Percentiles rank a stretch among this genome's conserved stretches.
These are phyloP conservation scores for Raffaelea albimanens DNA, from an alignment of 2,329 filamentous ascomycete genomes.

Conservation along the genomic window DNA sequence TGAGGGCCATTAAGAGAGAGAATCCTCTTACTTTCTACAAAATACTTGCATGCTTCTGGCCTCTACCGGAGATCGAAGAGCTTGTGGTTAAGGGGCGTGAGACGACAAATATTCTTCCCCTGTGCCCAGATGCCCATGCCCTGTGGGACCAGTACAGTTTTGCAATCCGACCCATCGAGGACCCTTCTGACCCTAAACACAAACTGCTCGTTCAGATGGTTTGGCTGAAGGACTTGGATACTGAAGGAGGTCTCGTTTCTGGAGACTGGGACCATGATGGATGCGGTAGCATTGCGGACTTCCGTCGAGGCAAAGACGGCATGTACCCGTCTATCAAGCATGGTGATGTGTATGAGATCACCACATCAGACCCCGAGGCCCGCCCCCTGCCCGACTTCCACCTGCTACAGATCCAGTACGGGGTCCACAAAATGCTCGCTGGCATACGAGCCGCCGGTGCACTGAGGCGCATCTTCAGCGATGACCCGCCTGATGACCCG, in stretches of 20 bases:
- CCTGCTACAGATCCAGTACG: background rate
- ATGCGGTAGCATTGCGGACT: background rate
- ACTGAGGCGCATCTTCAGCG: background rate
- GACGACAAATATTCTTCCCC: background rate
- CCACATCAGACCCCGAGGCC: background rate
- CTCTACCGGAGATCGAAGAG: background rate
- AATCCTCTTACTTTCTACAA: background rate
- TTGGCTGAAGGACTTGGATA: background rate
- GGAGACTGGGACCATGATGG: background rate
- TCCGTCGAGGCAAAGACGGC: background rate
- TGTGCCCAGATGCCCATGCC: background rate
- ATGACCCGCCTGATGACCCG: background rate
- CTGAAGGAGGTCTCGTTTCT: background rate
- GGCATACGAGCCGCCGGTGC: background rate
- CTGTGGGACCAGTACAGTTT: conserved; percentile 1
- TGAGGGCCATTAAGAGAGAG: background rate
- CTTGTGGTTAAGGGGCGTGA: background rate
- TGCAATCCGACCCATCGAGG: conserved; percentile 1
- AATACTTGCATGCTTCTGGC: conserved; percentile 1
- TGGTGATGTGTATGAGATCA: background rate
- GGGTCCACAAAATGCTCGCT: background rate
- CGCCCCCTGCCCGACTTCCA: background rate
- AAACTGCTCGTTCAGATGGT: background rate
- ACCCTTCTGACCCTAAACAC: background rate
- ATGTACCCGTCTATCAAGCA: background rate